A percentile compares a stretch with the other conserved stretches of the same genome.
phyloP scores from a whole-genome alignment of 345 rosid genomes.

The Populus nigra region DNA sequence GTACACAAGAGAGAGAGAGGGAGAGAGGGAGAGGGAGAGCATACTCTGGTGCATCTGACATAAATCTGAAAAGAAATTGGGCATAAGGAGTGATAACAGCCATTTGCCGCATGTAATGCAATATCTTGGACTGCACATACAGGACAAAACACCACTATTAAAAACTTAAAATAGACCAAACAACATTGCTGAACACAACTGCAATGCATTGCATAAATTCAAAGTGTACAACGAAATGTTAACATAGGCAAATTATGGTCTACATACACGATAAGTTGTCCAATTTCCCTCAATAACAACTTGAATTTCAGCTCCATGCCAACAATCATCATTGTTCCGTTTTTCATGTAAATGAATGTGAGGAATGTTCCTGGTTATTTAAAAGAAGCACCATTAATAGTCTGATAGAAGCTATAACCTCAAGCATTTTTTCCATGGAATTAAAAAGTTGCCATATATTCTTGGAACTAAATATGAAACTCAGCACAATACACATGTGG shows the following conservation, averaged over 20 bases:
- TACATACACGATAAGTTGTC: constrained; percentile 89
- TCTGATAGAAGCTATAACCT: no score
- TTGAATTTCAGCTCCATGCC: constrained; percentile 96
- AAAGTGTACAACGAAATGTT: constrained; percentile 16
- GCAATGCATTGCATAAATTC: neutral
- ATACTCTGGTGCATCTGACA: constrained; percentile 77
- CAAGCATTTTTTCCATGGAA: neutral
- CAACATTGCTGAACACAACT: neutral
- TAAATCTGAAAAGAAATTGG: constrained; percentile 76
- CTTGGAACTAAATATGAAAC: neutral
- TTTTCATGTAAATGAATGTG: constrained; percentile 88
- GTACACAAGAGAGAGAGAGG: neutral
- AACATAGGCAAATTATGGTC: constrained; percentile 1
- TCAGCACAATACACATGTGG: neutral
- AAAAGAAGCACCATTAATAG: constrained; percentile 1
- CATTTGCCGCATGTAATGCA: constrained; percentile 99
- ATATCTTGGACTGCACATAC: constrained; percentile 77
- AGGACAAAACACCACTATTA: constrained; percentile 15
- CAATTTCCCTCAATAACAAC: constrained; percentile 97
- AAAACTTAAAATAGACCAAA: neutral
- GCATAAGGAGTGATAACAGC: constrained; percentile 98
- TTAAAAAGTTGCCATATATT: neutral
- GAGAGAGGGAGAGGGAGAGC: constrained; percentile 34
- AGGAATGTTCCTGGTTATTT: constrained; percentile 76
- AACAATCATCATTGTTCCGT: constrained; percentile 54